A percentile compares a stretch with the other conserved stretches of the same genome.
phyloP scores from a whole-genome alignment of 2,329 filamentous ascomycete genomes.

The Fusarium papillatum region DNA sequence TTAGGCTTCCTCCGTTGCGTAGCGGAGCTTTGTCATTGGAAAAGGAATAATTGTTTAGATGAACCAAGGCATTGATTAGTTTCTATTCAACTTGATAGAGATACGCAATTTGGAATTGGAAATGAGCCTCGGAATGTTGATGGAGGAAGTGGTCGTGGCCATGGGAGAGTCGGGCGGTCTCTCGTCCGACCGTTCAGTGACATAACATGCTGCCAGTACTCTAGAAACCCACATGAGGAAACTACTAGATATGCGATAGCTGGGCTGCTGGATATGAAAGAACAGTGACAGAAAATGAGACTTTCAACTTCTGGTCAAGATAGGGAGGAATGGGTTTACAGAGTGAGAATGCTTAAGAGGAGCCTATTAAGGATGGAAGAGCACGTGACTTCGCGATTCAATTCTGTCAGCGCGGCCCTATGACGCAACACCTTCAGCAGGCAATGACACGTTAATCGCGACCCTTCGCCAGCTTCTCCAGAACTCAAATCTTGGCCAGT shows the following conservation, averaged over 20 bases:
- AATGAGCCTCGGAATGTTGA: background rate
- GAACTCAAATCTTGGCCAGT: background rate
- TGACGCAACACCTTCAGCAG: constrained; percentile 43
- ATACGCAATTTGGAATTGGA: background rate
- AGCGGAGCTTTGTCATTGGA: background rate
- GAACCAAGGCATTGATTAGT: background rate
- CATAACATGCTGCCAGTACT: background rate
- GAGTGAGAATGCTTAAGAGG: background rate
- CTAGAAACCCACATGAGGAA: background rate
- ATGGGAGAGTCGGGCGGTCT: background rate
- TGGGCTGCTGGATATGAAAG: background rate
- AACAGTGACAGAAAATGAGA: background rate
- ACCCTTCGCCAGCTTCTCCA: constrained; percentile 12
- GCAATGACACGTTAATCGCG: constrained; percentile 30
- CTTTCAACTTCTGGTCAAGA: background rate
- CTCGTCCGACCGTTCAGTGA: background rate
- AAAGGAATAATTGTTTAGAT: background rate
- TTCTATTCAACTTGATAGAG: background rate
- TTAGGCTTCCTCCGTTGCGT: background rate
- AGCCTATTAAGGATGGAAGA: background rate
- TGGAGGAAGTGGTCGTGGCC: background rate
- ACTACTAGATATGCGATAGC: background rate
- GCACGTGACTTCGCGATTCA: constrained; percentile 37
- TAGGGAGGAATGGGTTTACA: background rate
- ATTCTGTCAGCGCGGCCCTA: constrained; percentile 18